Base-by-base conservation (phyloP, 2,329 filamentous ascomycete genomes). In the Amesomyces nigricolor region DNA sequence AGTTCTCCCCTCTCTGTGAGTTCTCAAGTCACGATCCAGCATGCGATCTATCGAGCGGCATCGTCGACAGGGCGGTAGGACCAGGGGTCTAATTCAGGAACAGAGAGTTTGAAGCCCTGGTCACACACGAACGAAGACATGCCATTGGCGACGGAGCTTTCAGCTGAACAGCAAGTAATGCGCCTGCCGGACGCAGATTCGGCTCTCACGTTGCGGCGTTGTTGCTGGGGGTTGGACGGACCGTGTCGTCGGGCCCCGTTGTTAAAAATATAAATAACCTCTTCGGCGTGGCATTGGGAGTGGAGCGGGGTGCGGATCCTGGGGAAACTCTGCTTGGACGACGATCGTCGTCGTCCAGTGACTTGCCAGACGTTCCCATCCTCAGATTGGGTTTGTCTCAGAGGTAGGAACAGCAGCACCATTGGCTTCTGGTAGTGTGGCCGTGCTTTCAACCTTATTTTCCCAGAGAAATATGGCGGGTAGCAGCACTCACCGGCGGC, bases 61-160 rank as follows among this genome's bases (percentile, higher is more conserved):
- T 26, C 32, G 40, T 22, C 14, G 29, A 29, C 17, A 35, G 19
- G 43, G 22, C 30, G 43, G 55, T 54, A 47, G 51, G 53, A 56
- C 53, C 42, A 57, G 11, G 35, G 32, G 13, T 35, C 62, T 63
- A 62, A 63, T 57, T 63, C 53, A 47, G 62, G 59, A 63, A 60
- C 51, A 58, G 16, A 29, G 5, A 38, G 16, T 16, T 44, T 35
- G 32, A 26, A 26, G 22, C 22, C 22, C 38, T 40, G n/a, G 56
- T 52, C 16, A 19, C 43, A 38, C 42, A 14, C 30, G 4, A 26
- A 32, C 13, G 3, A 42, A 22, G 3, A 6, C 44, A 53, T 49
- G 37, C 35, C 38, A 60, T 61, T 61, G 58, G 58, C 19, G 47
- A 44, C 44, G 19, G n/a, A 19, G 14, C 13, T 26, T 51, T 53